phyloP scores from a whole-genome alignment of 495 filamentous ascomycete genomes.

The Neurospora sp. region DNA sequence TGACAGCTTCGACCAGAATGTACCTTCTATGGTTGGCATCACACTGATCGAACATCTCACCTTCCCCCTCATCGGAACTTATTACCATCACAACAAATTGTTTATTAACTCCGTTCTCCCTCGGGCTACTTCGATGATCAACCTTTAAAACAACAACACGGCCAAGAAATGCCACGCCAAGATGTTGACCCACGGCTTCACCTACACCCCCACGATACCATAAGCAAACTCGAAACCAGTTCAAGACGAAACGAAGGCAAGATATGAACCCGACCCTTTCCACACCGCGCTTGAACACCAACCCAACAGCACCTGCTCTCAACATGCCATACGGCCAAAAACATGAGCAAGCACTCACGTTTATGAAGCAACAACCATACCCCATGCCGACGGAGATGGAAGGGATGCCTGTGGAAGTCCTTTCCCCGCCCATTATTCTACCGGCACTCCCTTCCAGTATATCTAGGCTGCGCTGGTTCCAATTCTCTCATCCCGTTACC shows the following conservation, averaged over 20 bases:
- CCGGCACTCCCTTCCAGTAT: background rate
- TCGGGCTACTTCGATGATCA: background rate
- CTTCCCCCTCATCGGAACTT: background rate
- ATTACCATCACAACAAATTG: background rate
- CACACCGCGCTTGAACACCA: background rate
- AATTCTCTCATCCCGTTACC: background rate
- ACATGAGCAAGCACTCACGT: background rate
- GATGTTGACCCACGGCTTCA: too few species aligned
- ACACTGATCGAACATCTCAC: background rate
- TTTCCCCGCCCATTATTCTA: background rate
- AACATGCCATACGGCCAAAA: background rate
- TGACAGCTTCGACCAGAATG: background rate
- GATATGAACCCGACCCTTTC: background rate
- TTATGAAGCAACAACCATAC: background rate
- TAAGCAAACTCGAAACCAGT: too few species aligned
- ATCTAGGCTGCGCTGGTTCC: background rate
- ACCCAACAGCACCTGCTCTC: background rate
- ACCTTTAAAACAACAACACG: background rate
- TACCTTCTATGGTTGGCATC: background rate
- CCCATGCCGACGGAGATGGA: background rate
- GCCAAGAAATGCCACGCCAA: too few species aligned
- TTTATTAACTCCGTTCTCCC: background rate
- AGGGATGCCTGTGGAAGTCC: background rate
- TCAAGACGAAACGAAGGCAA: background rate
- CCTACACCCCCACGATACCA: too few species aligned